These are phyloP conservation scores for Escallonia rubra DNA, from an alignment of 129 eudicot genomes.

Conservation along the genomic window DNA sequence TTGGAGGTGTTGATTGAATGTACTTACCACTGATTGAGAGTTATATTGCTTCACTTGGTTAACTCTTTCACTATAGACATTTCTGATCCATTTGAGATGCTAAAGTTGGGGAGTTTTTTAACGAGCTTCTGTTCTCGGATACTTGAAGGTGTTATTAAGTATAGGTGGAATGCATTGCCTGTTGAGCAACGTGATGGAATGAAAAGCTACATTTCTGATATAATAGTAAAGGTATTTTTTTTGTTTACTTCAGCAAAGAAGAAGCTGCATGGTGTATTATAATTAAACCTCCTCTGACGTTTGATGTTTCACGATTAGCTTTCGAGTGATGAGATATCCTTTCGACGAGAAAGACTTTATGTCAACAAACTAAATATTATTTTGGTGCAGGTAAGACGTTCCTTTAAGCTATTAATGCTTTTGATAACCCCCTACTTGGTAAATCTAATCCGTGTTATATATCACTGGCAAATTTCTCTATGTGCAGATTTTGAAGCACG, in stretches of 20 bases:
- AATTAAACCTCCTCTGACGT: background rate
- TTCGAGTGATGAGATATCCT: conserved; percentile 83
- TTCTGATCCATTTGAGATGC: conserved; percentile 3
- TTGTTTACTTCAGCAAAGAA: background rate
- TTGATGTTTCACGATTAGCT: conserved; percentile 32
- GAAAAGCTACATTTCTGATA: conserved; percentile 95
- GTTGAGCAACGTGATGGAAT: conserved; percentile 96
- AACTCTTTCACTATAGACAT: too few species aligned
- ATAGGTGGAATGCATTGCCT: conserved; percentile 98
- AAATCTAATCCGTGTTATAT: too few species aligned
- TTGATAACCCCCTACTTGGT: too few species aligned
- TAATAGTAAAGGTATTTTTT: conserved; percentile 78
- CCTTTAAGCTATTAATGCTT: background rate
- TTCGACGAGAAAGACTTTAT: conserved; percentile 89
- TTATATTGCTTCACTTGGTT: background rate
- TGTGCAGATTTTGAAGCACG: conserved; percentile 88
- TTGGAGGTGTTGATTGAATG: background rate
- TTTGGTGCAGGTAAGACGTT: conserved; percentile 71
- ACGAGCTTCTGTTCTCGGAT: conserved; percentile 39
- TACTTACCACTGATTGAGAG: background rate
- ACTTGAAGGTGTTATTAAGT: conserved; percentile 96
- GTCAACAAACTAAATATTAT: conserved; percentile 90
- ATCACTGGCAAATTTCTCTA: background rate
- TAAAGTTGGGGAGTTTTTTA: conserved; percentile 3
- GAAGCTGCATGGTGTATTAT: background rate